These are phyloP conservation scores for Xerocomus minutiporus DNA, from an alignment of 1,284 basidiomycete genomes.

Conservation along the genomic window DNA sequence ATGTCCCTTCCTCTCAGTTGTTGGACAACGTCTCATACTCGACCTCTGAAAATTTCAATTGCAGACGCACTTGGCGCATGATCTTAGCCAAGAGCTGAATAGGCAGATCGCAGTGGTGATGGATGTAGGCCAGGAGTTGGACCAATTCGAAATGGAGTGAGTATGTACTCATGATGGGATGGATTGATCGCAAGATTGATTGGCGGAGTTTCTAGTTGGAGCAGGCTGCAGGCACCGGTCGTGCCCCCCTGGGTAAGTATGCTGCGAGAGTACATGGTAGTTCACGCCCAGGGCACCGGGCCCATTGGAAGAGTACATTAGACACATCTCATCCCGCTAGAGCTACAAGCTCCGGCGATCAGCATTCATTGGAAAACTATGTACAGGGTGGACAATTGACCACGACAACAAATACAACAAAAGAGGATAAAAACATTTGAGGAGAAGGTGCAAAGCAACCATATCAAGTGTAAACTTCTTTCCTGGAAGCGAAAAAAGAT, in stretches of 20 bases:
- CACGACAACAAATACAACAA: not conserved
- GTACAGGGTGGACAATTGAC: not conserved
- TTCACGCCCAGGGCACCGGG: too few species aligned
- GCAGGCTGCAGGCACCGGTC: too few species aligned
- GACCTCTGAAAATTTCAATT: not conserved
- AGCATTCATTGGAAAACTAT: too few species aligned
- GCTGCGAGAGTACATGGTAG: too few species aligned
- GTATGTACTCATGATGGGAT: not conserved
- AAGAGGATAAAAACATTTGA: not conserved
- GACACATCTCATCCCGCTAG: too few species aligned
- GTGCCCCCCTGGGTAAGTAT: too few species aligned
- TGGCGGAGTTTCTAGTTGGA: too few species aligned
- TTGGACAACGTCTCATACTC: conserved; percentile 1
- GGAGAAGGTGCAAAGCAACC: not conserved
- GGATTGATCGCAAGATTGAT: not conserved
- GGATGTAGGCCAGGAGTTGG: not conserved
- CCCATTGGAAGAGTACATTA: too few species aligned
- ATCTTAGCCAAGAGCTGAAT: not conserved
- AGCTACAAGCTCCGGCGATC: too few species aligned
- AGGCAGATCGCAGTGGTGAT: not conserved
- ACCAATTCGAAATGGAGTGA: not conserved
- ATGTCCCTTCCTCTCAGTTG: not conserved
- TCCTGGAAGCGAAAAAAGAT: not conserved
- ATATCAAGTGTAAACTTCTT: not conserved
- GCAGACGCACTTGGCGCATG: not conserved